These are phyloP conservation scores for Penicillium sp. DNA, from an alignment of 2,329 filamentous ascomycete species.

Conservation along the genomic window DNA sequence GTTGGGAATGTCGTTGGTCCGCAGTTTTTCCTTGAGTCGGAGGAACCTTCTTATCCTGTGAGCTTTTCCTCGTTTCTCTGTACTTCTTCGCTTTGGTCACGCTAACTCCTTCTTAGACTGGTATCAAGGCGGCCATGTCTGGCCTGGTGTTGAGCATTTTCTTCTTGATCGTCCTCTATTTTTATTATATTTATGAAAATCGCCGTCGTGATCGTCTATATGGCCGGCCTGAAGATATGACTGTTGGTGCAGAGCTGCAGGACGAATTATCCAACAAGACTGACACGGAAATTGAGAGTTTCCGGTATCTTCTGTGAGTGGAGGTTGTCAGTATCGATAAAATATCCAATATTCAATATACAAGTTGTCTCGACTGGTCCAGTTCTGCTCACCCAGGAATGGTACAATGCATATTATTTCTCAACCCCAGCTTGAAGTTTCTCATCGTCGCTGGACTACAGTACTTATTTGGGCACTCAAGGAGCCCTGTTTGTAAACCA, in stretches of 20 bases:
- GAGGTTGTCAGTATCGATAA: background rate
- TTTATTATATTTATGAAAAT: conserved; percentile 20
- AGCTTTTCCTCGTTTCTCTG: background rate
- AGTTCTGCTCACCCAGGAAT: too few relatives aligned
- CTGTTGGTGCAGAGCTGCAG: conserved; percentile 16
- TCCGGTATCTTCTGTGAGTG: conserved; percentile 18
- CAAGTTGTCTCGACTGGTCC: too few relatives aligned
- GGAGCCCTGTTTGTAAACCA: too few relatives aligned
- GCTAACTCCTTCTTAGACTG: conserved; percentile 12
- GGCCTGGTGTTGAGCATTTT: conserved; percentile 18
- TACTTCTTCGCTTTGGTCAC: background rate
- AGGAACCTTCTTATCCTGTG: conserved; percentile 22
- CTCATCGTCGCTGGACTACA: too few relatives aligned
- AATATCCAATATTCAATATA: too few relatives aligned
- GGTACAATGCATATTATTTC: too few relatives aligned
- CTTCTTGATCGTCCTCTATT: conserved; percentile 15
- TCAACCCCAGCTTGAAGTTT: too few relatives aligned
- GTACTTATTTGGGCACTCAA: too few relatives aligned
- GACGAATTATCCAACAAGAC: conserved; percentile 25
- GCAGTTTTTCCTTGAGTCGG: conserved; percentile 21
- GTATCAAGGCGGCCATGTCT: conserved; percentile 21
- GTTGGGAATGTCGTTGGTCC: conserved; percentile 35
- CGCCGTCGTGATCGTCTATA: conserved; percentile 15
- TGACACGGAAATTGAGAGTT: conserved; percentile 21
- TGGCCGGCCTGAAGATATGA: conserved; percentile 14